Percentiles rank a stretch among this genome's conserved stretches.
Evolutionary conservation across 768 basidiomycete genomes (phyloP).

Genomic region (Kwoniella sp.): DNA sequence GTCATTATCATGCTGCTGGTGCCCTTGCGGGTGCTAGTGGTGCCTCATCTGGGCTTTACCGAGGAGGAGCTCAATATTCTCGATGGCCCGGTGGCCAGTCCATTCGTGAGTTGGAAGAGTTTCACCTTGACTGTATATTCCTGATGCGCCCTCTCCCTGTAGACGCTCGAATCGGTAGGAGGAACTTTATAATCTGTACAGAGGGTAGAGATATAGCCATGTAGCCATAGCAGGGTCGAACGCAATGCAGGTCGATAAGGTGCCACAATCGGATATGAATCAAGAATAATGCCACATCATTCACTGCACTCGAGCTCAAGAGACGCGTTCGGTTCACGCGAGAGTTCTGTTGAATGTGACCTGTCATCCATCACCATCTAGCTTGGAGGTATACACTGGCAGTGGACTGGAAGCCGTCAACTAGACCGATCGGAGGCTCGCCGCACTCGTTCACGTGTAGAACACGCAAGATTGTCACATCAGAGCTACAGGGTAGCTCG

Average conservation of each 20-base stretch:
- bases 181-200: conserved; percentile 8
- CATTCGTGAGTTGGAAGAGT: conserved; percentile 45
- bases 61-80: conserved; percentile 72
- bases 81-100: conserved; percentile 76
- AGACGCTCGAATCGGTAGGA: conserved; percentile 20
- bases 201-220: neutral
- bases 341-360: too few relatives aligned
- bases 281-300: too few relatives aligned
- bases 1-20: conserved; percentile 79
- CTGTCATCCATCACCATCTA: too few relatives aligned
- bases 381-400: too few relatives aligned
- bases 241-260: neutral
- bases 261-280: neutral
- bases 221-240: neutral
- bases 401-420: too few relatives aligned
- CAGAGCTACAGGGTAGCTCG: conserved; percentile 1
- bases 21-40: conserved; percentile 66
- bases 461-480: neutral
- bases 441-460: too few relatives aligned
- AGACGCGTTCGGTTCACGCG: too few relatives aligned
- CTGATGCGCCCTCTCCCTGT: too few relatives aligned
- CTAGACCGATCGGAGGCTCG: too few relatives aligned
- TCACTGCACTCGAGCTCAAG: too few relatives aligned
- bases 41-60: conserved; percentile 69
- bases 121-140: neutral